phyloP scores from a whole-genome alignment of 2,329 filamentous ascomycete species.

The Sarocladium oryzae region DNA sequence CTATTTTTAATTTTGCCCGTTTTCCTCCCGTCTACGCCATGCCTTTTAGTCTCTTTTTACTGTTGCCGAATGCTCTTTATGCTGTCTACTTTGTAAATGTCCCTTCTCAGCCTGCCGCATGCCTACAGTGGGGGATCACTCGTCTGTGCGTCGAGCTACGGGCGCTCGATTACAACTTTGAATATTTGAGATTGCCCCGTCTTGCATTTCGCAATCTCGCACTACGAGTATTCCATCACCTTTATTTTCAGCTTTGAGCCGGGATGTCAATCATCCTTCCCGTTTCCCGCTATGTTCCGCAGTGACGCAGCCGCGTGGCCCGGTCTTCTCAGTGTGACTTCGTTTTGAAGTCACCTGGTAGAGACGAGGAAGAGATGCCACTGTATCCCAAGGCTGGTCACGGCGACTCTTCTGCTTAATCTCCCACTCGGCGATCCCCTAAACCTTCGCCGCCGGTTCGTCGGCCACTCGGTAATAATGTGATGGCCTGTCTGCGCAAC shows the following conservation, averaged over 20 bases:
- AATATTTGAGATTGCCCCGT: background rate
- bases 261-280: background rate
- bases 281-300: background rate
- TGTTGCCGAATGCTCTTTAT: background rate
- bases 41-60: background rate
- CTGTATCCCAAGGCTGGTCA: background rate
- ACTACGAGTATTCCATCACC: background rate
- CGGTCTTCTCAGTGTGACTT: background rate
- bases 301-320: background rate
- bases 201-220: background rate
- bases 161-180: background rate
- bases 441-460: background rate
- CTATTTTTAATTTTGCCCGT: conserved; percentile 14
- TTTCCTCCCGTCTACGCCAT: background rate
- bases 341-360: too few relatives aligned
- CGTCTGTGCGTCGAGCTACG: background rate
- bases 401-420: background rate
- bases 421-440: background rate
- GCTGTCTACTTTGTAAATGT: too few relatives aligned
- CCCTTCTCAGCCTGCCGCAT: too few relatives aligned
- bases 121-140: background rate
- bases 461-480: background rate
- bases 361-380: too few relatives aligned
- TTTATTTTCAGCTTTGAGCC: background rate
- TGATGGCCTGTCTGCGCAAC: background rate